Percentiles rank a stretch among this genome's conserved stretches.
Evolutionary conservation across 2,329 filamentous ascomycete species (phyloP).

Genomic region (Aspergillus costaricaensis): DNA sequence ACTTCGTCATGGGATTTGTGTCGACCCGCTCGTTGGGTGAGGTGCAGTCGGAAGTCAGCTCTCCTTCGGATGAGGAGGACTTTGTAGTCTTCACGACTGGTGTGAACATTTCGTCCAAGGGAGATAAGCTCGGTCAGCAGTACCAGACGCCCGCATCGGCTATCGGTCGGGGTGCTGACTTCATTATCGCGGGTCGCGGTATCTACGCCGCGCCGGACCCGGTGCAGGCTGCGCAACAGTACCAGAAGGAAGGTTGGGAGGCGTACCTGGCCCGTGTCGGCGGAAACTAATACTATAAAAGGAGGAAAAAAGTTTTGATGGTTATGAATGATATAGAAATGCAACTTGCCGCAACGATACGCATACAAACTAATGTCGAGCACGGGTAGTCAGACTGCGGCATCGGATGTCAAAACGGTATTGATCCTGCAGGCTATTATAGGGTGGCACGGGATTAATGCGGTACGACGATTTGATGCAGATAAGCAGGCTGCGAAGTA

Average conservation of each 20-base stretch:
- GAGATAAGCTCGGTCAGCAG: constrained; percentile 51
- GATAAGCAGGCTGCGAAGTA: constrained; percentile 1
- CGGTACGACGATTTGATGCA: neutral
- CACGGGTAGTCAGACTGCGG: neutral
- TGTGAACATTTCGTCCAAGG: constrained; percentile 50
- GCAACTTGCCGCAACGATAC: neutral
- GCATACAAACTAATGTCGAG: neutral
- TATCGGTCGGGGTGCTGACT: constrained; percentile 49
- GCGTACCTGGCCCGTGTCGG: constrained; percentile 46
- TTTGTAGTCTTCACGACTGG: constrained; percentile 54
- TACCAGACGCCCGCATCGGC: constrained; percentile 51
- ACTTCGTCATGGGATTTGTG: constrained; percentile 51
- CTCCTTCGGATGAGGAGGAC: constrained; percentile 41
- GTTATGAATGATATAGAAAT: neutral
- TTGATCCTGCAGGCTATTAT: neutral
- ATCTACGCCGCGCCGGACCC: constrained; percentile 50
- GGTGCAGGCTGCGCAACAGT: constrained; percentile 46
- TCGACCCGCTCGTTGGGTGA: constrained; percentile 45
- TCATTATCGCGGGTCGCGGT: constrained; percentile 51
- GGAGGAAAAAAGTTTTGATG: neutral
- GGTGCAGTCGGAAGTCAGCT: constrained; percentile 31
- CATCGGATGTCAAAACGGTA: constrained; percentile 1
- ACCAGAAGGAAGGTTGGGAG: constrained; percentile 49
- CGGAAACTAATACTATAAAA: constrained; percentile 10
- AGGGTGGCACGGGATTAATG: neutral